Base-by-base conservation (phyloP, 345 rosid species). In the Odontarrhena argentea region DNA sequence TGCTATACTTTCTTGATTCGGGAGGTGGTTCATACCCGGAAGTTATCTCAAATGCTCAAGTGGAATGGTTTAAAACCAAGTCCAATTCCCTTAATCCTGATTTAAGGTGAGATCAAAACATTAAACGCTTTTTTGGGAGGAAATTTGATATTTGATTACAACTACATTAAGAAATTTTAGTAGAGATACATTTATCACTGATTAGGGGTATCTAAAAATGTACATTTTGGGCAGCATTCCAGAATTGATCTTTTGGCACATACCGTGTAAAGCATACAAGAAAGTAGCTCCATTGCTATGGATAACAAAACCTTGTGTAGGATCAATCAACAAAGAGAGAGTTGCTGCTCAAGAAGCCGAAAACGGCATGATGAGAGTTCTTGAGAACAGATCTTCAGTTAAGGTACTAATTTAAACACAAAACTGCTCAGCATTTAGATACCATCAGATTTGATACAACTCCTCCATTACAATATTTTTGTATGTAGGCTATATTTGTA, bases 11-110 rank as follows among this genome's bases (percentile, higher is more conserved):
- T 61, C 83, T 93, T 12, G 98, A 93, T 79, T 93, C 96, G 14
- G 98, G 98, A 0, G 98, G 97, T 49, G 97, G 96, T 14, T 87
- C 98, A 7, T 92, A 89, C 43, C 94, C 97, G 1, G 80, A 89
- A 65, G 87, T 87, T 58, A 73, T 87, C 65, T 92, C 98, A 67
- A 76, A 60, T 53, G 80, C 90, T 45, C 96, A 92, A 76, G 85
- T 82, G 44, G 82, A 86, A 32, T 90, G 98, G 98, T 90, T 93
- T 77, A 68, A 53, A 60, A 60, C 22, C 13, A 75, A 49, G 71
- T 86, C 96, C 4, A 72, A 40, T 49, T 74, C 79, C 76, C 73
- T 85, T 22, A 92, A 92, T 74, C 90, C 90, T 2, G 76, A 84
- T 76, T 77, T 84, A 68, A 83, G 95, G 77, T 73, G 59, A 4